phyloP scores from a whole-genome alignment of 1,284 basidiomycete genomes.

The Puccinia polysora region DNA sequence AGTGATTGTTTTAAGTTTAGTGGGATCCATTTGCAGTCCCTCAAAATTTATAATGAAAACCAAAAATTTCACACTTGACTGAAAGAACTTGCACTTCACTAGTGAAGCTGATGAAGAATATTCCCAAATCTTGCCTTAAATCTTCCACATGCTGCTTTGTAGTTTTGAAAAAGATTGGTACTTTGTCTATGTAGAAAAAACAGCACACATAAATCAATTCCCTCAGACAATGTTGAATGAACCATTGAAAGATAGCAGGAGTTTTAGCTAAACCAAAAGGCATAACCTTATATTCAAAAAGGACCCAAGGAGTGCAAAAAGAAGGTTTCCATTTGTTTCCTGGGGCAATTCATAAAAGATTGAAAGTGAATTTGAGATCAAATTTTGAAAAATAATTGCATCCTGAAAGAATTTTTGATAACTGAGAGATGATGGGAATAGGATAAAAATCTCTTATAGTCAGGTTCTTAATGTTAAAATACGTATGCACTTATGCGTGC shows the following conservation, averaged over 20 bases:
- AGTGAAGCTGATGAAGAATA: neutral
- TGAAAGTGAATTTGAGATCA: slow-evolving; percentile 45
- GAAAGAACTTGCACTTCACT: slow-evolving; percentile 14
- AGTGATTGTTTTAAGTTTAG: neutral
- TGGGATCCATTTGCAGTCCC: neutral
- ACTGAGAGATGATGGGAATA: too few relatives aligned
- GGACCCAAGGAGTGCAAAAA: slow-evolving; percentile 52
- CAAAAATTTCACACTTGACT: neutral
- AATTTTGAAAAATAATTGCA: slow-evolving; percentile 47
- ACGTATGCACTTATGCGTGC: too few relatives aligned
- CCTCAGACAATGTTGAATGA: slow-evolving; percentile 45
- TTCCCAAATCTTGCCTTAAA: neutral
- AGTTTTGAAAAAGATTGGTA: slow-evolving; percentile 53
- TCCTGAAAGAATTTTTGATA: too few relatives aligned
- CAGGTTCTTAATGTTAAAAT: too few relatives aligned
- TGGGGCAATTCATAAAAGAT: slow-evolving; percentile 39
- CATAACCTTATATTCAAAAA: slow-evolving; percentile 52
- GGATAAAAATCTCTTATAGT: too few relatives aligned
- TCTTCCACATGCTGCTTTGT: slow-evolving; percentile 47
- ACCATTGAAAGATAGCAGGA: slow-evolving; percentile 53
- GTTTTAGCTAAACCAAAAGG: slow-evolving; percentile 56
- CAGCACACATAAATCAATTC: slow-evolving; percentile 50
- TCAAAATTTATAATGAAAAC: neutral
- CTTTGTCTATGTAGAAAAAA: slow-evolving; percentile 52
- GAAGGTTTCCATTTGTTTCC: slow-evolving; percentile 53